Base-by-base conservation (phyloP, 495 filamentous ascomycete species). In the Cairneyella variabilis region DNA sequence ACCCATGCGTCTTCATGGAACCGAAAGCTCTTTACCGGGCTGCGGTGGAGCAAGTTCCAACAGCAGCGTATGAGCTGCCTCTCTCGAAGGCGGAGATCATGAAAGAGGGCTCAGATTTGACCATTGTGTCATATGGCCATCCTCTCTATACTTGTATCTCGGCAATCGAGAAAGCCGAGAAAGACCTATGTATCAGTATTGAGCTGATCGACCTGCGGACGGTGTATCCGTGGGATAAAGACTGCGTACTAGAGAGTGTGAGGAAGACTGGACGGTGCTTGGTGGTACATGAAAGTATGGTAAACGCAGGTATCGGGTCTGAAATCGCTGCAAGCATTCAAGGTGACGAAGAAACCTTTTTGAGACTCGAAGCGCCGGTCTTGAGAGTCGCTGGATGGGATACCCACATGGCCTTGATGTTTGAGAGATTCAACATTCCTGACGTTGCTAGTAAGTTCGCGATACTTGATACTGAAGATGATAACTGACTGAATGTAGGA, bases 1-100 rank as follows among this genome's bases (percentile, higher is more conserved):
- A 98, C 65, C 93, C 93, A 0, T 89, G 92, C 48, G 72, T 98
- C 22, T 97, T 98, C 70, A 86, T 98, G 87, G 93, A 98, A 68
- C 95, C 93, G 0, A 98, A 98, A 73, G 84, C 91, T 8, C 72
- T 98, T 14, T 98, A 98, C 63, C 85, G 93, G 20, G 95, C 95
- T 0, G 91, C 93, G 0, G 90, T 96, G 23, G 93, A 98, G 66
- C 89, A 97, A 66, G 93, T 98, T 2, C 95, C 93, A 14, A 83
- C 82, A 5, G 84, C 77, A 32, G 75, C 85, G 16, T 98, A 97
- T 64, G 83, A 82, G 1, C 76, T 98, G 21, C 91, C 92, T 1
- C 76, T 98, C 3, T 90, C 84, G 42, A 91, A 90, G 65, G 93
- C 93, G 0, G 92, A 98, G 66, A 70, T 96, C 3, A 64, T 98